phyloP scores from a whole-genome alignment of 1,139 yeast genomes.

The Saccharomyces hybrid region DNA sequence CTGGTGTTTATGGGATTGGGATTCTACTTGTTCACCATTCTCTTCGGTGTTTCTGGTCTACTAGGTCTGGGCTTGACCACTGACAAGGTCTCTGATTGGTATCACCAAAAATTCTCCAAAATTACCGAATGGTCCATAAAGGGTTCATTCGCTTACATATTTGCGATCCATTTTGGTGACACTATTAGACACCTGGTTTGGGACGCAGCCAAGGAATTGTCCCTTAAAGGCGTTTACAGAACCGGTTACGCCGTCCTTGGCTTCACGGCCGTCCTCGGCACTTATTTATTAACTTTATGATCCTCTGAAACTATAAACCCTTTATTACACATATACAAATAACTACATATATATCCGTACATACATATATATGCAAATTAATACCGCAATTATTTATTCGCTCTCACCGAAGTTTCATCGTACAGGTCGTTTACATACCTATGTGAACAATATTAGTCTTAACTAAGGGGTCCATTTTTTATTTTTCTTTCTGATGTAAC shows the following conservation, averaged over 20 bases:
- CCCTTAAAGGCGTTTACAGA: slow-evolving; percentile 79
- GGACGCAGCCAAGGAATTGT: slow-evolving; percentile 72
- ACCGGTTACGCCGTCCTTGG: slow-evolving; percentile 85
- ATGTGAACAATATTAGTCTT: too few species aligned
- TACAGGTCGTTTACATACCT: too few species aligned
- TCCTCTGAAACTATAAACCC: slow-evolving; percentile 7
- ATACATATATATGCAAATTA: not conserved
- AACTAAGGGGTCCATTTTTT: not conserved
- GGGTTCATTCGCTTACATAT: slow-evolving; percentile 66
- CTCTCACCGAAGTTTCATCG: not conserved
- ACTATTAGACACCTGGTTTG: slow-evolving; percentile 87
- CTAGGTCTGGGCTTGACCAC: slow-evolving; percentile 58
- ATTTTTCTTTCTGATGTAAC: not conserved
- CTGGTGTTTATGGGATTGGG: slow-evolving; percentile 75
- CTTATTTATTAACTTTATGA: slow-evolving; percentile 44
- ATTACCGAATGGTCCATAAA: slow-evolving; percentile 55
- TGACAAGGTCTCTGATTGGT: slow-evolving; percentile 43
- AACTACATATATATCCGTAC: slow-evolving; percentile 1
- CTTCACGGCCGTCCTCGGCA: slow-evolving; percentile 56
- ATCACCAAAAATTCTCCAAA: slow-evolving; percentile 50
- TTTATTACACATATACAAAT: slow-evolving; percentile 11
- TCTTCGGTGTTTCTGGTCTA: slow-evolving; percentile 64
- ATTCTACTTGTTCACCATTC: slow-evolving; percentile 66
- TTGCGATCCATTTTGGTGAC: slow-evolving; percentile 73
- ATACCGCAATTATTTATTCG: slow-evolving; percentile 2